These are phyloP conservation scores for Salix brachista DNA, from an alignment of 345 rosid genomes.

Conservation along the genomic window DNA sequence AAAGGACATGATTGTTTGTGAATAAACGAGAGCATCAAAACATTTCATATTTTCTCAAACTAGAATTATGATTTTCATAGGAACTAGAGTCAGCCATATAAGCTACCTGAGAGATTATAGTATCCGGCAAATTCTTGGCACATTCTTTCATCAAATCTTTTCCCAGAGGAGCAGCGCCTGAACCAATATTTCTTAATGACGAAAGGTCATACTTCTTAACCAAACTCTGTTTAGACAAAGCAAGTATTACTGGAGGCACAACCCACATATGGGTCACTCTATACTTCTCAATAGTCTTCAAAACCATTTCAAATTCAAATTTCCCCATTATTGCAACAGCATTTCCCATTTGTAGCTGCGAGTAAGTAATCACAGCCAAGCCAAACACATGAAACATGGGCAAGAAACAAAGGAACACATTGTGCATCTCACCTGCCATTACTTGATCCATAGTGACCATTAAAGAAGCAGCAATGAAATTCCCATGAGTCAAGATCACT, in stretches of 20 bases:
- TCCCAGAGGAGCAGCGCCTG: background rate
- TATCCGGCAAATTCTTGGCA: background rate
- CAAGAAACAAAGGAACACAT: background rate
- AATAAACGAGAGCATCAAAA: background rate
- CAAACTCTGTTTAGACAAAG: background rate
- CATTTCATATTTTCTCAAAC: background rate
- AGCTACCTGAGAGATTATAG: background rate
- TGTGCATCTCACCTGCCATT: background rate
- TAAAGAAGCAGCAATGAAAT: background rate
- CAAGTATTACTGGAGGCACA: background rate
- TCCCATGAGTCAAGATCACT: background rate
- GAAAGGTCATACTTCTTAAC: background rate
- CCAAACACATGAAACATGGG: background rate
- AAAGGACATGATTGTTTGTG: background rate
- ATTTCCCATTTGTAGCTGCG: background rate
- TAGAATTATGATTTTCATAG: background rate
- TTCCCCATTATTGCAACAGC: background rate
- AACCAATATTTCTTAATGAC: background rate
- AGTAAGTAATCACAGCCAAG: background rate
- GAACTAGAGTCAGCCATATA: background rate
- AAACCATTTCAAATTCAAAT: background rate
- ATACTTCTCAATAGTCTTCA: background rate
- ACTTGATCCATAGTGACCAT: background rate
- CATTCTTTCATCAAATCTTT: background rate
- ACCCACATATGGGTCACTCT: background rate